Evolutionary conservation across 768 basidiomycete genomes (phyloP).

Genomic region (Boletus vinaceobasis): DNA sequence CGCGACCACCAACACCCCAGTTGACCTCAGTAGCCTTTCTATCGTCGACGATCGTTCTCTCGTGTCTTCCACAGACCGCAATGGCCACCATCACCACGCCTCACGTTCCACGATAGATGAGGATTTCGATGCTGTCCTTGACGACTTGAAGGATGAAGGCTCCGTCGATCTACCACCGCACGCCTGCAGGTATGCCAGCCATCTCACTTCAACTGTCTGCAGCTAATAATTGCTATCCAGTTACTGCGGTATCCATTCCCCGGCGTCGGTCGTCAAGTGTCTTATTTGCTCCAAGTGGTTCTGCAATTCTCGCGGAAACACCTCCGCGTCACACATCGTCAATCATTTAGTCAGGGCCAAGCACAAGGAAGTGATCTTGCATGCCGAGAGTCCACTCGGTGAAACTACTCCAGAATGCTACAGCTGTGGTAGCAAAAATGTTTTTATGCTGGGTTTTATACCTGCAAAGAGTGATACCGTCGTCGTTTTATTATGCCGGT

Average conservation of each 20-base stretch:
- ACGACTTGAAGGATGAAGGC: conserved; percentile 82
- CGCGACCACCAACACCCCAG: conserved; percentile 55
- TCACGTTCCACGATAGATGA: conserved; percentile 54
- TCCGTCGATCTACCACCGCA: conserved; percentile 82
- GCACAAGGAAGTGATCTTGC: conserved; percentile 97
- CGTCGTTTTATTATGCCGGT: conserved; percentile 96
- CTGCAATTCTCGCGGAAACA: conserved; percentile 97
- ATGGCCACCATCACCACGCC: conserved; percentile 35
- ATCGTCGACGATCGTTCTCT: conserved; percentile 60
- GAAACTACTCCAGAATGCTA: conserved; percentile 99
- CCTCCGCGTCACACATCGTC: conserved; percentile 97
- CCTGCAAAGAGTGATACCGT: conserved; percentile 99
- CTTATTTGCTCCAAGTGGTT: conserved; percentile 94
- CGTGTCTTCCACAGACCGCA: conserved; percentile 38
- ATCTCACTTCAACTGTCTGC: not conserved
- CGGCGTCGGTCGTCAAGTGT: conserved; percentile 95
- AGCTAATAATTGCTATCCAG: conserved; percentile 38
- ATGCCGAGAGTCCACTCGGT: conserved; percentile 91
- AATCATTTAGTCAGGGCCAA: conserved; percentile 99
- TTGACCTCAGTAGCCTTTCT: conserved; percentile 68
- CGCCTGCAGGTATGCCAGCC: conserved; percentile 80
- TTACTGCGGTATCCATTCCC: conserved; percentile 98
- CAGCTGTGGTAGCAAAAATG: conserved; percentile 98
- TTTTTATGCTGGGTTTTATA: conserved; percentile 99
- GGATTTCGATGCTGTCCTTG: conserved; percentile 86